phyloP scores from a whole-genome alignment of 495 filamentous ascomycete genomes.

The Podospora didyma region DNA sequence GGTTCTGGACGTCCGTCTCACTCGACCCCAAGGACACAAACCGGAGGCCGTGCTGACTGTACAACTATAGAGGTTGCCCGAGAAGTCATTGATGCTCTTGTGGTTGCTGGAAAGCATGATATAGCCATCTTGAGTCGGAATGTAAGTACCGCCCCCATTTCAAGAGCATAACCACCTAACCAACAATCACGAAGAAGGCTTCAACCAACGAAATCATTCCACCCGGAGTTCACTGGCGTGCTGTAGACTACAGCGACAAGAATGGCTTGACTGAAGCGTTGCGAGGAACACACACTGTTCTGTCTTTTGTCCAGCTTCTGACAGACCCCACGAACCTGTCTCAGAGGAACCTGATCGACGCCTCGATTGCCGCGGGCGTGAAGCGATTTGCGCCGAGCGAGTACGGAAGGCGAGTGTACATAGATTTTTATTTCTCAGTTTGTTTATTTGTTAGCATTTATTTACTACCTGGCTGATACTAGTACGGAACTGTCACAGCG shows the following conservation, averaged over 20 bases:
- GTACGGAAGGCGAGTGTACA: constrained; percentile 22
- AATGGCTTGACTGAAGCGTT: constrained; percentile 33
- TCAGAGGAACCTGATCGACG: constrained; percentile 52
- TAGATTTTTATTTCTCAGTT: background rate
- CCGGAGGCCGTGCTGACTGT: background rate
- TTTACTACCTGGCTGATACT: background rate
- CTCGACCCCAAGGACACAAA: background rate
- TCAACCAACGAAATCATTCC: background rate
- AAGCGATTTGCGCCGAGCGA: constrained; percentile 54
- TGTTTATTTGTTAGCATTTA: background rate
- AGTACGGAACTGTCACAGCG: background rate
- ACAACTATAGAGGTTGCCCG: constrained; percentile 42
- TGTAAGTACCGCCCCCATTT: background rate
- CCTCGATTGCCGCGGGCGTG: constrained; percentile 48
- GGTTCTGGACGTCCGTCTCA: constrained; percentile 46
- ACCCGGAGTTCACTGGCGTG: constrained; percentile 22
- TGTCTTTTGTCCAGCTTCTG: constrained; percentile 47
- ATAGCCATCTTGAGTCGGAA: constrained; percentile 46
- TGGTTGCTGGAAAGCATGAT: constrained; percentile 48
- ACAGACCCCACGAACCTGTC: constrained; percentile 29
- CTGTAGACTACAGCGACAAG: constrained; percentile 42
- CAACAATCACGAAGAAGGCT: background rate
- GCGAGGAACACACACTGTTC: constrained; percentile 48
- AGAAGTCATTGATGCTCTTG: constrained; percentile 52
- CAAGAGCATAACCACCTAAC: no score